A percentile compares a stretch with the other conserved stretches of the same genome.
Conservation (phyloP, 176 grass and related monocot genomes). For the Thinopyrum elongatum region DNA sequence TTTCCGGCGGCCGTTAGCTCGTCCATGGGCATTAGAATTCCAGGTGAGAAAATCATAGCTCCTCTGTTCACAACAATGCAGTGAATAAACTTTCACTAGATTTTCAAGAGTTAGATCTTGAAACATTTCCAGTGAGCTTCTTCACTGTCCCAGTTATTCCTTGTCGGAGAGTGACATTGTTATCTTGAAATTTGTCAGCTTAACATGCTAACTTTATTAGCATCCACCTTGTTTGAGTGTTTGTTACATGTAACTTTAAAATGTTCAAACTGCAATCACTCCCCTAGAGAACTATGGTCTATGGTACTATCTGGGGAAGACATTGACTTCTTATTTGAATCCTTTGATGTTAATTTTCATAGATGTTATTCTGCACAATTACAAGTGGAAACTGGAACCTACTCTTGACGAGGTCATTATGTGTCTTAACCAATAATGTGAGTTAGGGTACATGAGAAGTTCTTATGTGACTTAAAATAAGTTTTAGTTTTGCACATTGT, state of each 20-base stretch:
- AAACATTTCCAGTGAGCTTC: neutral
- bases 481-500: neutral
- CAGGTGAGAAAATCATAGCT: neutral
- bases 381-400: neutral
- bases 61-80: neutral
- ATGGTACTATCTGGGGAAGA: neutral
- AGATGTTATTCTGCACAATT: neutral
- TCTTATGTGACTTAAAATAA: neutral
- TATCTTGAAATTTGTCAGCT: conserved; percentile 3
- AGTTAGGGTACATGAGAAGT: neutral
- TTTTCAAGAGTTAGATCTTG: neutral
- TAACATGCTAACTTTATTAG: neutral
- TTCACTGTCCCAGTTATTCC: neutral
- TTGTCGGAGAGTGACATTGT: neutral
- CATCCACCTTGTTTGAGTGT: too few relatives aligned
- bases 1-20: neutral
- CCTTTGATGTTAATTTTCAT: neutral
- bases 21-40: neutral
- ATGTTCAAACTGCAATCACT: neutral
- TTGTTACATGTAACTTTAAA: too few relatives aligned
- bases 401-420: neutral
- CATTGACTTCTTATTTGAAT: neutral
- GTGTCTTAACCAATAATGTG: neutral
- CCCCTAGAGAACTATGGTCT: too few relatives aligned
- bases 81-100: neutral